These are phyloP conservation scores for Aspergillus biplanus DNA, from an alignment of 495 filamentous ascomycete species.

Conservation along the genomic window DNA sequence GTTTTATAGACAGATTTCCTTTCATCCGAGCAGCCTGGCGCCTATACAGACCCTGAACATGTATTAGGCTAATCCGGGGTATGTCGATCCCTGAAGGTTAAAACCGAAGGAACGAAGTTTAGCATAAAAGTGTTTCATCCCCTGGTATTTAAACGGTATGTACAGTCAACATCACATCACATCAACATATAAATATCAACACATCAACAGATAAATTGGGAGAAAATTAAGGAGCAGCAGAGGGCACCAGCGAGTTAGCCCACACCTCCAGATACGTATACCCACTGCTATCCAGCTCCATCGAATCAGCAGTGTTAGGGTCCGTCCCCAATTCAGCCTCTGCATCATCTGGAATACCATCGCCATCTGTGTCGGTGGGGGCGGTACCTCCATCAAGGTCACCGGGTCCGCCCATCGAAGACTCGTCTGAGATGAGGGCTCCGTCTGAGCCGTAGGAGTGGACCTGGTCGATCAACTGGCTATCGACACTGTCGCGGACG, in stretches of 20 bases:
- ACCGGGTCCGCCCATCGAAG: conserved; percentile 17
- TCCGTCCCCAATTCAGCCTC: conserved; percentile 23
- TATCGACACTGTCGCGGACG: conserved; percentile 23
- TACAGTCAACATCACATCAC: neutral
- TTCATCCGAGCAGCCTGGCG: neutral
- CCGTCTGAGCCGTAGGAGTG: conserved; percentile 21
- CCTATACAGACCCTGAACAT: conserved; percentile 7
- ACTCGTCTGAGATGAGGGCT: conserved; percentile 23
- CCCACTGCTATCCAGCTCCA: conserved; percentile 24
- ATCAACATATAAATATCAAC: too few relatives aligned
- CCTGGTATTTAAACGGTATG: neutral
- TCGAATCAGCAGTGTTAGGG: conserved; percentile 20
- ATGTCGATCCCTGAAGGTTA: neutral
- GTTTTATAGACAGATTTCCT: neutral
- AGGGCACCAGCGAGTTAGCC: conserved; percentile 27
- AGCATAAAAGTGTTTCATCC: neutral
- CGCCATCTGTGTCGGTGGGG: conserved; percentile 21
- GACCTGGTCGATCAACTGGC: conserved; percentile 19
- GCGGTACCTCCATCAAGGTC: conserved; percentile 18
- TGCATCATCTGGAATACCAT: conserved; percentile 26
- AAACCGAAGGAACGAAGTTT: neutral
- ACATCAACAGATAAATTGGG: too few relatives aligned
- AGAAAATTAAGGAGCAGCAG: neutral
- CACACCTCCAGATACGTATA: conserved; percentile 26
- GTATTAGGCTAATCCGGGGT: neutral